Evolutionary conservation across 2,329 filamentous ascomycete species (phyloP).

Genomic region (Bipolaris cookei): DNA sequence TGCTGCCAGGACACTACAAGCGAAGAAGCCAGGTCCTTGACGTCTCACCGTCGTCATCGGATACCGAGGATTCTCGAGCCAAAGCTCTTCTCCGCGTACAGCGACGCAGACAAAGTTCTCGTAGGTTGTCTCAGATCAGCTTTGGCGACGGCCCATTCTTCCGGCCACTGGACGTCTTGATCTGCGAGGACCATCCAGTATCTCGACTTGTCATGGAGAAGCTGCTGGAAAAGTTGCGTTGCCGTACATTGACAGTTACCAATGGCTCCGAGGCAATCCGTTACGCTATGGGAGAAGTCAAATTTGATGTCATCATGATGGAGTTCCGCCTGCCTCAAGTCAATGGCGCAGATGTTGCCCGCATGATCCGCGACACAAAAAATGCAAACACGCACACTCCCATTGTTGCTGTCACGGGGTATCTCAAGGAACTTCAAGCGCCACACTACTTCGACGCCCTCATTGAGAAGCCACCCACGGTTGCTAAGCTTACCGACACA

Average conservation of each 20-base stretch:
- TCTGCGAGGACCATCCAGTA: constrained; percentile 97
- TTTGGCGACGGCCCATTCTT: constrained; percentile 84
- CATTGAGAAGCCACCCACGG: constrained; percentile 95
- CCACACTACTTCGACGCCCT: constrained; percentile 95
- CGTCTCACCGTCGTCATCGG: constrained; percentile 94
- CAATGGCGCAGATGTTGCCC: constrained; percentile 91
- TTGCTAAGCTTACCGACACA: constrained; percentile 87
- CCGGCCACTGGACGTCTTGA: constrained; percentile 88
- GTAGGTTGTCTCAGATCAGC: constrained; percentile 89
- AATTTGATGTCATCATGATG: constrained; percentile 98
- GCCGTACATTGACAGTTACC: constrained; percentile 87
- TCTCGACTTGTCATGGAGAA: constrained; percentile 99
- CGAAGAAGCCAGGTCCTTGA: constrained; percentile 93
- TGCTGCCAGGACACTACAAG: constrained; percentile 75
- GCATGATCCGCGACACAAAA: constrained; percentile 97
- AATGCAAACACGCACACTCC: constrained; percentile 94
- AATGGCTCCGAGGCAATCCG: constrained; percentile 92
- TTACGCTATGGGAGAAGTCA: constrained; percentile 94
- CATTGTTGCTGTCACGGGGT: constrained; percentile 95
- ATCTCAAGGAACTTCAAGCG: constrained; percentile 94
- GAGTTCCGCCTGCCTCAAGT: constrained; percentile 96
- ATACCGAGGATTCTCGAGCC: constrained; percentile 92
- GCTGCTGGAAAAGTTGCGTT: constrained; percentile 90
- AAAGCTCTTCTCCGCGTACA: constrained; percentile 92
- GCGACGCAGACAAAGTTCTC: constrained; percentile 90